A percentile compares a stretch with the other conserved stretches of the same genome.
These are phyloP conservation scores for Aleurites moluccanus DNA, from an alignment of 441 rosid species.

Conservation along the genomic window DNA sequence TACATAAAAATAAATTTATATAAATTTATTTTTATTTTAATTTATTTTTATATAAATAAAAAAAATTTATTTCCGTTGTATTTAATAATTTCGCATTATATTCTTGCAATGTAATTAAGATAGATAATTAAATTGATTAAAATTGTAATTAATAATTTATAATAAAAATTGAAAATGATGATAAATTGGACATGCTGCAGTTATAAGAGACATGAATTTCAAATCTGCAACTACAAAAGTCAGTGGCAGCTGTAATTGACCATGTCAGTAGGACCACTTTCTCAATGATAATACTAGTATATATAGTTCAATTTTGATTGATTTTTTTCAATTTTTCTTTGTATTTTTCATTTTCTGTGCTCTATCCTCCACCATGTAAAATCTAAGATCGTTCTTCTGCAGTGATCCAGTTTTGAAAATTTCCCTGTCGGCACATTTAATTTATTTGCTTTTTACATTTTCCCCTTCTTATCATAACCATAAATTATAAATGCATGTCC, in stretches of 20 bases:
- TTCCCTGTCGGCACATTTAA: slow-evolving; percentile 21
- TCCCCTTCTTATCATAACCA: background rate
- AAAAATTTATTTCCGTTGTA: too few species aligned
- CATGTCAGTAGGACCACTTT: slow-evolving; percentile 15
- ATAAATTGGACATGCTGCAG: background rate
- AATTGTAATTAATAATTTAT: too few species aligned
- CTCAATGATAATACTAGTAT: too few species aligned
- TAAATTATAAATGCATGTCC: too few species aligned
- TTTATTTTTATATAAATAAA: too few species aligned
- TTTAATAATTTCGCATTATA: too few species aligned
- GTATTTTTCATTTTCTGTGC: background rate
- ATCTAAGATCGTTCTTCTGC: background rate
- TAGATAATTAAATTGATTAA: too few species aligned
- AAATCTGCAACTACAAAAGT: slow-evolving; percentile 28
- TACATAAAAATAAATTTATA: too few species aligned
- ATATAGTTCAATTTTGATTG: too few species aligned
- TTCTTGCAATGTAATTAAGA: too few species aligned
- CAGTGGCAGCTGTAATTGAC: slow-evolving; percentile 25
- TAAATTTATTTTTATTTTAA: too few species aligned
- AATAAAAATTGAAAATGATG: background rate
- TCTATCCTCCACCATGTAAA: background rate
- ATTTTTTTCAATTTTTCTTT: background rate
- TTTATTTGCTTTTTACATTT: background rate
- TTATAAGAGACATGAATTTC: background rate
- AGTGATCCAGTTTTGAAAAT: background rate